Evolutionary conservation across 2,329 filamentous ascomycete species (phyloP).

Genomic region (Xylaria sp.): DNA sequence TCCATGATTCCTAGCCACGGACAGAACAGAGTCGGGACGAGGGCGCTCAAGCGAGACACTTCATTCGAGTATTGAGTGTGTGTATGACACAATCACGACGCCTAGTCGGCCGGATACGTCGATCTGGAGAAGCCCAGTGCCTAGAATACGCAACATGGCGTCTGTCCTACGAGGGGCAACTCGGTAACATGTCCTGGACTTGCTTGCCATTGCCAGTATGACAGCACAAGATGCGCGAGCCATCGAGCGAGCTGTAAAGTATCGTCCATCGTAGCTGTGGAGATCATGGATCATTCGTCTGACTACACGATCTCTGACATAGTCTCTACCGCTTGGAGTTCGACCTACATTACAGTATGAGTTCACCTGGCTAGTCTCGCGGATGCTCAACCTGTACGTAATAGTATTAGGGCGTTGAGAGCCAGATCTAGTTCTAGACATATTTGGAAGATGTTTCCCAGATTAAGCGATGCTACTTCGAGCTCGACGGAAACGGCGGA

Average conservation of each 20-base stretch:
- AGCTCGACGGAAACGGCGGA: slow-evolving; percentile 31
- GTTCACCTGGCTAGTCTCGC: slow-evolving; percentile 4
- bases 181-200: slow-evolving; percentile 45
- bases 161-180: slow-evolving; percentile 41
- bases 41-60: slow-evolving; percentile 27
- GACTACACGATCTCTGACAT: slow-evolving; percentile 39
- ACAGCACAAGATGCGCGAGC: slow-evolving; percentile 34
- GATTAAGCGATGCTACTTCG: slow-evolving; percentile 30
- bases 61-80: slow-evolving; percentile 34
- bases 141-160: slow-evolving; percentile 40
- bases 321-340: slow-evolving; percentile 34
- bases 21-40: slow-evolving; percentile 36
- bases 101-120: slow-evolving; percentile 47
- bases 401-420: slow-evolving; percentile 21
- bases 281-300: slow-evolving; percentile 41
- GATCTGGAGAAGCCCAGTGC: slow-evolving; percentile 49
- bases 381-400: slow-evolving; percentile 13
- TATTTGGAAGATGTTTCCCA: slow-evolving; percentile 32
- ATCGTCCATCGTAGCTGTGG: slow-evolving; percentile 34
- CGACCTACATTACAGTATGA: slow-evolving; percentile 8
- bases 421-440: slow-evolving; percentile 27
- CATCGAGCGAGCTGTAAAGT: slow-evolving; percentile 36
- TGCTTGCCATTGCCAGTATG: slow-evolving; percentile 26
- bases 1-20: slow-evolving; percentile 19
- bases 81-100: slow-evolving; percentile 49